Base-by-base conservation (phyloP, 345 rosid species). In the Lepidium didymum region DNA sequence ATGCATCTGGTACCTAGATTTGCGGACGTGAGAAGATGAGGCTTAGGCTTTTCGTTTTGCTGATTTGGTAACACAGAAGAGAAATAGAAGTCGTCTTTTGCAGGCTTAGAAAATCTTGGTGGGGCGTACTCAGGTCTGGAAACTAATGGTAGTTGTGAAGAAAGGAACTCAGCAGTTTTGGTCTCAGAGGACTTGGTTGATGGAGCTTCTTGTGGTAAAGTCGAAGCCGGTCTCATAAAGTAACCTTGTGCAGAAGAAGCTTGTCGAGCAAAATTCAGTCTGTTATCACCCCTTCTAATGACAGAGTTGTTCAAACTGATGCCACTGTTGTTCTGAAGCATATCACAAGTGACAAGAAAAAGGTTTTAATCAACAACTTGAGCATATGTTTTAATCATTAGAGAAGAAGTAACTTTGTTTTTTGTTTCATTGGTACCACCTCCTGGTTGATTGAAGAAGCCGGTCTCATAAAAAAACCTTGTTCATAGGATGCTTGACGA, bases 391-490 rank as follows among this genome's bases (percentile, higher is more conserved):
- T 5, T 8, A 53, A 31, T 16, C 14, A 53, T 3, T 0, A 14
- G 38, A 45, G 19, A 18, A 61, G 51, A 56, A 25, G 66, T 6
- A n/a, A 13, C 3, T 7, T 23, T 27, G 31, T 27, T 5, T 27
- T 27, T 25, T 4, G 6, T 27, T 27, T 27, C 0, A 27, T 21
- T 35, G 53, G 55, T 47, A 87, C 94, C 85, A 85, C 81, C 47
- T 18, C 41, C 6, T 56, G 44, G 4, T 37, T 75, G 8, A 49
- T 56, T 29, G 87, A 80, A 71, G 87, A 80, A 71, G 58, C 81
- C 55, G 71, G 95, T 72, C 95, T 83, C 98, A 89, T 89, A 75
- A 86, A 92, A 58, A 68, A 79, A 25, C 79, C 85, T 66, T 87
- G 96, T 40, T 86, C 77, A 25, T 67, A 74, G 12, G 90, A 80